A percentile compares a stretch with the other conserved stretches of the same genome.
Conservation (phyloP, 2,329 filamentous ascomycete species). For the Fusarium staphyleae region DNA sequence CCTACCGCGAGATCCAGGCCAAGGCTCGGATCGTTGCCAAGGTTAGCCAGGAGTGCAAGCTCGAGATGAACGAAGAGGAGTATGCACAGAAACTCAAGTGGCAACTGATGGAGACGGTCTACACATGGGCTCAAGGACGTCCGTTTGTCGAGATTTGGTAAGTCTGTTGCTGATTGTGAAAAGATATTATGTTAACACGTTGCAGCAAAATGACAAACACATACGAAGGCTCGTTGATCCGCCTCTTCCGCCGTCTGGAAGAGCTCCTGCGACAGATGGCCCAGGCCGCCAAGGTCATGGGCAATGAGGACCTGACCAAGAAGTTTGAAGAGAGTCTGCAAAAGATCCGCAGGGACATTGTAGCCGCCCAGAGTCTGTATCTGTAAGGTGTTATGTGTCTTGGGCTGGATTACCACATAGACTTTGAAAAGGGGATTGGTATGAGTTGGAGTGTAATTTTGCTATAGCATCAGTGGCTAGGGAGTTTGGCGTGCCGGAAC, state of each 20-base stretch:
- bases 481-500: conserved; percentile 40
- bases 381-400: conserved; percentile 58
- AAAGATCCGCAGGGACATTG: conserved; percentile 91
- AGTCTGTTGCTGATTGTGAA: conserved; percentile 48
- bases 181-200: conserved; percentile 31
- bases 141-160: conserved; percentile 96
- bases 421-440: conserved; percentile 16
- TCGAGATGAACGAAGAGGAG: conserved; percentile 93
- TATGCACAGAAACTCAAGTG: conserved; percentile 90
- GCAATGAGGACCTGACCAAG: conserved; percentile 87
- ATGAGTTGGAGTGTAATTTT: conserved; percentile 28
- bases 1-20: conserved; percentile 83
- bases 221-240: conserved; percentile 95
- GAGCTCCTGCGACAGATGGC: conserved; percentile 95
- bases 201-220: conserved; percentile 97
- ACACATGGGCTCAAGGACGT: conserved; percentile 87
- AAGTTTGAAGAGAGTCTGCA: conserved; percentile 89
- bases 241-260: conserved; percentile 93
- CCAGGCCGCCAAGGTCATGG: conserved; percentile 97
- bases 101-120: conserved; percentile 97
- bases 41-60: conserved; percentile 92
- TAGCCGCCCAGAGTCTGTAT: conserved; percentile 93
- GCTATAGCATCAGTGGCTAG: conserved; percentile 33
- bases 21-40: conserved; percentile 91
- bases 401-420: background rate